Percentiles rank a stretch among this genome's conserved stretches.
These are phyloP conservation scores for Nakataea oryzae DNA, from an alignment of 2,329 filamentous ascomycete species.

Conservation along the genomic window DNA sequence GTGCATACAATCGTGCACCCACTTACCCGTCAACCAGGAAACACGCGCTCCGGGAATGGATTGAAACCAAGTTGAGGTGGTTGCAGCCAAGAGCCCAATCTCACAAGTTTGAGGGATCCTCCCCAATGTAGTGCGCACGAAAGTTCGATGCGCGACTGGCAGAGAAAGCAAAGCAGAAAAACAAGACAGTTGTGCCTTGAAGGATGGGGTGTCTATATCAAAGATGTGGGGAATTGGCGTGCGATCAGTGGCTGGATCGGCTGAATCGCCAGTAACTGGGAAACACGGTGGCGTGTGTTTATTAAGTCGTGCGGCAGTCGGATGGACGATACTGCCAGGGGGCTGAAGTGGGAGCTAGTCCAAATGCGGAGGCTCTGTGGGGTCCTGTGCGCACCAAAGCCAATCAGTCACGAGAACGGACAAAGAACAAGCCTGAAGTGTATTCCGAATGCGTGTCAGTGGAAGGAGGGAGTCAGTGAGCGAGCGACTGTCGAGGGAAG, in stretches of 20 bases:
- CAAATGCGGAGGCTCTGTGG: neutral
- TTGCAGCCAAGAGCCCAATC: neutral
- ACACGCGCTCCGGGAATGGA: neutral
- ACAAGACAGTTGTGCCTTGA: neutral
- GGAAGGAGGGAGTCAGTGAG: neutral
- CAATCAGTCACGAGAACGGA: neutral
- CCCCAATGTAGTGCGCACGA: neutral
- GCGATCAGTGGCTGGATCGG: neutral
- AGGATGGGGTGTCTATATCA: neutral
- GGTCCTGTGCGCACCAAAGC: neutral
- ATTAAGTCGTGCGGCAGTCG: neutral
- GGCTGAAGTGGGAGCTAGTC: neutral
- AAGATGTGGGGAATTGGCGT: neutral
- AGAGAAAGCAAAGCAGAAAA: neutral
- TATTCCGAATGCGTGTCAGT: neutral
- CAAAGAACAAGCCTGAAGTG: neutral
- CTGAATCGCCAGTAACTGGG: neutral
- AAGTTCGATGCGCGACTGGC: neutral
- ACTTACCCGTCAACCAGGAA: neutral
- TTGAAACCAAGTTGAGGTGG: neutral
- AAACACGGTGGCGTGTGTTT: neutral
- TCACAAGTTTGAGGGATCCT: neutral
- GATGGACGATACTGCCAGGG: neutral
- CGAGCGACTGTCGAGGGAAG: neutral
- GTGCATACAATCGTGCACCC: neutral